phyloP scores from a whole-genome alignment of 1,284 basidiomycete species.

The Rhodotorula sp. region DNA sequence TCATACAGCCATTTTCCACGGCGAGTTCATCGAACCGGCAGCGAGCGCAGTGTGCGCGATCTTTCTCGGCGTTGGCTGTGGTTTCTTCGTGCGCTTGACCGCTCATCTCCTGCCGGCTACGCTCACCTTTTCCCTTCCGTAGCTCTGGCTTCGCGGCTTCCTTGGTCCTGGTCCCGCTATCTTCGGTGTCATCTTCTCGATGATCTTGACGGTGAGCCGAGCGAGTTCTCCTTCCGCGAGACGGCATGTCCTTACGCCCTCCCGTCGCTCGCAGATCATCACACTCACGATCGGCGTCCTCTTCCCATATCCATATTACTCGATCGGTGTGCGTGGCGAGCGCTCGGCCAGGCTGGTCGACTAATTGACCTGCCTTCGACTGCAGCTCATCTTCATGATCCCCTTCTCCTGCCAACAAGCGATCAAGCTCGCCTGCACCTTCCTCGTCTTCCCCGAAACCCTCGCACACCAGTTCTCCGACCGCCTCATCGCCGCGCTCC shows the following conservation, averaged over 20 bases:
- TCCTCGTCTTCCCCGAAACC: constrained; percentile 41
- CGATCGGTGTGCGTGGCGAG: constrained; percentile 17
- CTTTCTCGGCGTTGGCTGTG: constrained; percentile 27
- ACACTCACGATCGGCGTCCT: constrained; percentile 29
- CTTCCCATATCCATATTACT: constrained; percentile 37
- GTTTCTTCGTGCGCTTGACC: constrained; percentile 16
- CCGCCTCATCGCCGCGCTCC: constrained; percentile 34
- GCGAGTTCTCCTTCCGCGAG: no score
- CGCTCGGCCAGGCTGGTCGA: not conserved
- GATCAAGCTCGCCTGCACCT: constrained; percentile 33
- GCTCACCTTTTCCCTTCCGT: not conserved
- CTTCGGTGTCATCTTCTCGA: constrained; percentile 15
- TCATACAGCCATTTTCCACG: constrained; percentile 21
- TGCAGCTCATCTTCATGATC: constrained; percentile 32
- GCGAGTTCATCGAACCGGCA: constrained; percentile 27
- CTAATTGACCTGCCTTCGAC: not conserved
- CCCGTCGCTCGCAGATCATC: constrained; percentile 12
- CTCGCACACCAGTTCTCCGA: constrained; percentile 40
- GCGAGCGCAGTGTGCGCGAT: constrained; percentile 28
- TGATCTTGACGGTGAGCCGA: constrained; percentile 7
- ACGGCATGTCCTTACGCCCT: no score
- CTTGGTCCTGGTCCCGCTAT: constrained; percentile 26
- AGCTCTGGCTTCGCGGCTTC: constrained; percentile 30
- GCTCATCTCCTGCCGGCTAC: not conserved
- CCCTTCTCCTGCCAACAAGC: constrained; percentile 35